These are phyloP conservation scores for Paragyromitra xinjiangensis DNA, from an alignment of 495 filamentous ascomycete species.

Conservation along the genomic window DNA sequence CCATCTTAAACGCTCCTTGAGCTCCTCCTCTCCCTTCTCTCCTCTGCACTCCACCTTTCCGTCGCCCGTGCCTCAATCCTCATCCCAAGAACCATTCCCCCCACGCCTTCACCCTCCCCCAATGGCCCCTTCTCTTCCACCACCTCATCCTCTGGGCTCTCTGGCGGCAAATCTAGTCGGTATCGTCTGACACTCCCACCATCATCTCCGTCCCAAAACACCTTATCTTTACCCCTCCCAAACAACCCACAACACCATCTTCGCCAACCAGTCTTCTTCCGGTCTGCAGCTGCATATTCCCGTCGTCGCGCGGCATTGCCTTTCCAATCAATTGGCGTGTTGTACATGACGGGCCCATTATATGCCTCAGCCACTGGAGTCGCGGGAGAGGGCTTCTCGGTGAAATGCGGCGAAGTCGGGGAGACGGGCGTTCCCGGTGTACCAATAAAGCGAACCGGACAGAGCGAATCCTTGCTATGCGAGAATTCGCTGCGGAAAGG, in stretches of 20 bases:
- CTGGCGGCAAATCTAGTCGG: conserved; percentile 46
- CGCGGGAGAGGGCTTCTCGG: conserved; percentile 13
- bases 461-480: conserved; percentile 45
- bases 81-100: conserved; percentile 4
- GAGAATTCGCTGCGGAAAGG: conserved; percentile 46
- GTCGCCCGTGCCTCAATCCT: conserved; percentile 9
- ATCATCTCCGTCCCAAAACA: conserved; percentile 54
- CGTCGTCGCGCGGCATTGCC: conserved; percentile 49
- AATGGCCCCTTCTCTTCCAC: conserved; percentile 5
- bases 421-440: background rate
- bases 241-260: conserved; percentile 43
- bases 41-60: conserved; percentile 4
- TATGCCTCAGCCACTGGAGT: conserved; percentile 16
- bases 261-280: conserved; percentile 36
- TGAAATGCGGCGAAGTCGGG: background rate
- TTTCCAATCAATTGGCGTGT: conserved; percentile 56
- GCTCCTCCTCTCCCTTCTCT: conserved; percentile 9
- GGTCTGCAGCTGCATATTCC: conserved; percentile 54
- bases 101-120: background rate
- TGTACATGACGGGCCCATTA: conserved; percentile 39
- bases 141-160: conserved; percentile 33
- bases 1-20: conserved; percentile 1
- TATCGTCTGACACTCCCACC: conserved; percentile 53
- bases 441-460: conserved; percentile 33
- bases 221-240: conserved; percentile 37